Base-by-base conservation (phyloP, 2,329 filamentous ascomycete species). In the Bipolaris oryzae region DNA sequence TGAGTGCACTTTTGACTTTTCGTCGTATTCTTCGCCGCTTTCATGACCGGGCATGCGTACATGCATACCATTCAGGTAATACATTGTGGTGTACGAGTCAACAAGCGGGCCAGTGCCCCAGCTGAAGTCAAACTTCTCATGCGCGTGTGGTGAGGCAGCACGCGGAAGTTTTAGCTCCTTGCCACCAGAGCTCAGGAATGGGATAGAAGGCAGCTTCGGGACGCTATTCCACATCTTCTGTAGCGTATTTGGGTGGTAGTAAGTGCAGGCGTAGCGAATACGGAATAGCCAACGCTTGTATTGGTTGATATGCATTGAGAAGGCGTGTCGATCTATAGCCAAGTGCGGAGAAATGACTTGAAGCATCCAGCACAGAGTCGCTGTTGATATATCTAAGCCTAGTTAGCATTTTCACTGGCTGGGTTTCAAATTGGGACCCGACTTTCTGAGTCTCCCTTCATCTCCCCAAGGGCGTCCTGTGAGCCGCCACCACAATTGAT, bases 321-420 rank as follows among this genome's bases (percentile, higher is more conserved):
- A 74, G 53, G 78, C 81, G 7, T 74, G 67, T 4, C 72, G 66
- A 57, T 81, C 77, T 53, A 82, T 78, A 50, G 80, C 78, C 37
- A 81, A 71, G 43, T 81, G 76, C 0, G 78, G 77, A 0, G 77
- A 71, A 53, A 83, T 75, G 57, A 82, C 81, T 49, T 81, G 77
- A 18, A 85, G 79, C 83, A 85, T 85, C 83, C 83, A 85, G 2
- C 80, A 80, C 2, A 85, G 72, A 0, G 80, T 77, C 7, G 84
- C 80, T 7, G 81, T 79, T 3, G 80, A 76, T 6, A 82, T 49
- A 74, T 77, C 63, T 74, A 38, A 7, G 4, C 15, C 10, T 11
- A 5, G 28, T 61, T 48, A 55, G 56, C 44, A 7, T 38, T 16
- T 18, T 2, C 13, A 2, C 18, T 31, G 3, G 2, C 25, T 3